Evolutionary conservation across 176 grass and related monocot genomes (phyloP), one percentile per base, ranked within the genome.

Genomic region (Echinochloa phyllopogon): DNA sequence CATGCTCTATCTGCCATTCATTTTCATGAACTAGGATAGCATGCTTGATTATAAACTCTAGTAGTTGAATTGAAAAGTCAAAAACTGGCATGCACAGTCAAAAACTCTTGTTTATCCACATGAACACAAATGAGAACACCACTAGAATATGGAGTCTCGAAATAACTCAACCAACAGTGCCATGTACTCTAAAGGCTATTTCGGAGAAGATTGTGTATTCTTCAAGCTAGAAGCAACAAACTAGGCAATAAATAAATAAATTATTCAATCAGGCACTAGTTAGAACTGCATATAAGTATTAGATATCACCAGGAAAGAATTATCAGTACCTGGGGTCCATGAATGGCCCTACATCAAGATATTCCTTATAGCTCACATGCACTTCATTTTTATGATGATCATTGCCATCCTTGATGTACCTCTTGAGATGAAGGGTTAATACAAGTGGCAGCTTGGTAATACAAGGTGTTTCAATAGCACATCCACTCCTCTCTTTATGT

Each of bases 331-430:
- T 98, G 38, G 55, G 45, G 43, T 92, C 84, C 68, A 95, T 66
- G 72, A 84, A 98, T 24, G 33, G 85, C 69, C 55, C 88, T 33
- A 95, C 48, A 74, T 95, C 87, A 77, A 98, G 87, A 33, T 65
- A 80, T 80, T 98, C 91, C 17, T 91, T 70, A 74, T 90, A 98
- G 42, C 77, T 90, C 47, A 95, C 87, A 82, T 80, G 82, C 4
- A 77, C 91, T 56, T n/a, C 76, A 40, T 87, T 33, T 83, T 98
- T 95, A 81, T 69, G 78, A 63, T 67, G 72, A 67, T 27, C 55
- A 53, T 89, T 63, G 33, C 33, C 36, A 39, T 40, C 10, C 17
- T 21, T 56, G 9, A 52, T 23, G 57, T 84, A 92, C 85, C 91
- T 93, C 87, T 85, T 89, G n/a, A 80, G 6, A 53, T 80, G 78